Conservation (phyloP, 2,329 filamentous ascomycete species). For the Aspergillus intermedius region DNA sequence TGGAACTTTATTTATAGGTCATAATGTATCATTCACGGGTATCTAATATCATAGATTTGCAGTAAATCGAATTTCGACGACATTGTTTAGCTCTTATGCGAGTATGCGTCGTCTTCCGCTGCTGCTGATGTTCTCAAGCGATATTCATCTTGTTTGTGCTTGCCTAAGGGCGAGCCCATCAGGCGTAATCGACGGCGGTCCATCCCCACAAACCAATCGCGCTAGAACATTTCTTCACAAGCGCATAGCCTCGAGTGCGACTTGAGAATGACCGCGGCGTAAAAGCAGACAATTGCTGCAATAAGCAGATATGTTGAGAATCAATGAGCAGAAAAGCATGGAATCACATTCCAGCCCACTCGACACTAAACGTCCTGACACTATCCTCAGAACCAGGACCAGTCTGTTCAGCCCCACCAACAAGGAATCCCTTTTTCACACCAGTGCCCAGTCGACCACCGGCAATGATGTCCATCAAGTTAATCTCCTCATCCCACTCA, state of each 20-base stretch:
- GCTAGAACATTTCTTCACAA: no score
- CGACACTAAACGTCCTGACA: slow-evolving; percentile 73
- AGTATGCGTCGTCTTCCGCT: background rate
- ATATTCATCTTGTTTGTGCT: background rate
- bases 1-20: background rate
- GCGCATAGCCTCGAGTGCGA: no score
- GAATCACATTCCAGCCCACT: slow-evolving; percentile 85
- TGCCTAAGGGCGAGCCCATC: background rate
- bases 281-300: no score
- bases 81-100: background rate
- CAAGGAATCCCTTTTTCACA: slow-evolving; percentile 90
- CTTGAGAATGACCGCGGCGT: no score
- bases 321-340: background rate
- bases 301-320: background rate
- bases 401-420: slow-evolving; percentile 60
- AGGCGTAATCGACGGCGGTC: no score
- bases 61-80: background rate
- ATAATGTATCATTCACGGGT: background rate
- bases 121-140: background rate
- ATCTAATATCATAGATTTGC: background rate
- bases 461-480: slow-evolving; percentile 75
- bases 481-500: slow-evolving; percentile 81
- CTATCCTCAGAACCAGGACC: slow-evolving; percentile 26
- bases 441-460: slow-evolving; percentile 85
- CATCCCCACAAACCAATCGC: no score